Evolutionary conservation across 768 basidiomycete genomes (phyloP).

Genomic region (Pulveroboletus sp.): DNA sequence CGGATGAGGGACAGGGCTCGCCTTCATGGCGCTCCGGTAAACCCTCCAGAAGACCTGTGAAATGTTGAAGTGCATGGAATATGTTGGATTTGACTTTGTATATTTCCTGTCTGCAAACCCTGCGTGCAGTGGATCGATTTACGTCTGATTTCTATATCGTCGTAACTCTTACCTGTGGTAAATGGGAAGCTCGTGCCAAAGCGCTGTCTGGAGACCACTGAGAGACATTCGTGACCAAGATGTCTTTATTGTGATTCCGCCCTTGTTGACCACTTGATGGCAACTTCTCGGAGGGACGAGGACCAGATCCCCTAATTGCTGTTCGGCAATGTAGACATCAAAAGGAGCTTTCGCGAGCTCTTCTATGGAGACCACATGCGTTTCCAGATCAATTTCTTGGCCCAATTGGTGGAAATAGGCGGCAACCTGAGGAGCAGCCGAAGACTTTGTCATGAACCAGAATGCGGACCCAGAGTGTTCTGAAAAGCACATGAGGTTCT

Average conservation of each 20-base stretch:
- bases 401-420: slow-evolving; percentile 54
- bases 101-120: slow-evolving; percentile 77
- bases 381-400: slow-evolving; percentile 65
- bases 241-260: slow-evolving; percentile 79
- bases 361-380: slow-evolving; percentile 57
- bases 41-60: slow-evolving; percentile 19
- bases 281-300: slow-evolving; percentile 79
- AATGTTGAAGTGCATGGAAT: slow-evolving; percentile 48
- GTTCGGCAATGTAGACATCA: slow-evolving; percentile 66
- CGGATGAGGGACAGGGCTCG: neutral
- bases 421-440: slow-evolving; percentile 51
- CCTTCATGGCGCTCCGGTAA: neutral
- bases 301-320: slow-evolving; percentile 74
- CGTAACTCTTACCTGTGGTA: slow-evolving; percentile 60
- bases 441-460: slow-evolving; percentile 82
- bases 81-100: slow-evolving; percentile 73
- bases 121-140: slow-evolving; percentile 26
- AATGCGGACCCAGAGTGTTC: slow-evolving; percentile 70
- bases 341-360: slow-evolving; percentile 68
- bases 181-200: slow-evolving; percentile 73
- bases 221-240: slow-evolving; percentile 88
- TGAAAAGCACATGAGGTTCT: slow-evolving; percentile 84
- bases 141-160: neutral
- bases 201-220: slow-evolving; percentile 53
- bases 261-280: slow-evolving; percentile 81